phyloP scores from a whole-genome alignment of 2,329 filamentous ascomycete genomes.

The Phoma sp. region DNA sequence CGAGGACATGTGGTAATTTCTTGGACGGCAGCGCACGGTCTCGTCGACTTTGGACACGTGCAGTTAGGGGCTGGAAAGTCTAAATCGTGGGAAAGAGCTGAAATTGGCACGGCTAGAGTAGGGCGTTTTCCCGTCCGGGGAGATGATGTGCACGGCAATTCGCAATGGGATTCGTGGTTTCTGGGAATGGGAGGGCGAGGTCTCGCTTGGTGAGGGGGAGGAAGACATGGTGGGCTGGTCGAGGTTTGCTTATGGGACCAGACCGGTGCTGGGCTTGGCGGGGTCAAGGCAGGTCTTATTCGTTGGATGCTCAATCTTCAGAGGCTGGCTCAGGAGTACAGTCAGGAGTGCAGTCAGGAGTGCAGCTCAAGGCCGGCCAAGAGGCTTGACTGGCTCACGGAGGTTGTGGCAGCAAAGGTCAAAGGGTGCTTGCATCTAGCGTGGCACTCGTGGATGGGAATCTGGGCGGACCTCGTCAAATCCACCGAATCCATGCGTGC shows the following conservation, averaged over 20 bases:
- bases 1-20: slow-evolving; percentile 12
- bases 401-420: slow-evolving; percentile 10
- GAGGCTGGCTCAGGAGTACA: slow-evolving; percentile 15
- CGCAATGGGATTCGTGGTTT: slow-evolving; percentile 5
- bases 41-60: slow-evolving; percentile 8
- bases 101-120: slow-evolving; percentile 12
- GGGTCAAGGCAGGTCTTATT: slow-evolving; percentile 12
- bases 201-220: slow-evolving; percentile 12
- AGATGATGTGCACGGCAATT: slow-evolving; percentile 9
- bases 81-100: slow-evolving; percentile 20
- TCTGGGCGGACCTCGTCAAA: slow-evolving; percentile 28
- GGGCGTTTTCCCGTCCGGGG: slow-evolving; percentile 17
- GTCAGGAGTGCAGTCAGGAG: slow-evolving; percentile 22
- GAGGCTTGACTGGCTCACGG: slow-evolving; percentile 21
- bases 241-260: slow-evolving; percentile 11
- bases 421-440: slow-evolving; percentile 24
- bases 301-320: slow-evolving; percentile 13
- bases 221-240: slow-evolving; percentile 5
- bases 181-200: slow-evolving; percentile 17
- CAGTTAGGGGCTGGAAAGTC: slow-evolving; percentile 18
- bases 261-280: slow-evolving; percentile 19
- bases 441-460: slow-evolving; percentile 5
- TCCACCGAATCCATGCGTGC: slow-evolving; percentile 17
- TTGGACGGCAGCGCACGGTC: slow-evolving; percentile 2
- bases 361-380: slow-evolving; percentile 11